phyloP scores from a whole-genome alignment of 768 basidiomycete genomes.

The Rhodotorula diobovata region DNA sequence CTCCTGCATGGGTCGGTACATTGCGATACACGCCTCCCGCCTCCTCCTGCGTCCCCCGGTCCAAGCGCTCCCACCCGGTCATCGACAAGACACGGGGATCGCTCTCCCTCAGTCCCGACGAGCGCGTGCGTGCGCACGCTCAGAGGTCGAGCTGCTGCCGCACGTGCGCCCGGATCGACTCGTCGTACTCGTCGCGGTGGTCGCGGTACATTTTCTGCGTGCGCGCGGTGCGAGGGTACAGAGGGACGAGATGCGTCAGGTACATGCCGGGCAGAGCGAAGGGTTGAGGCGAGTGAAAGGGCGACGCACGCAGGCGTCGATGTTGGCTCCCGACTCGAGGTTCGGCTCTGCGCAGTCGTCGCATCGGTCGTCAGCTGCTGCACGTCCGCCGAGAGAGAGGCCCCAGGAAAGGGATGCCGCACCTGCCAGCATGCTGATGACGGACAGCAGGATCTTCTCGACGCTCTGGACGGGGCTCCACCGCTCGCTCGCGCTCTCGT shows the following conservation, averaged over 20 bases:
- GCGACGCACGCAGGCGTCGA: slow-evolving; percentile 48
- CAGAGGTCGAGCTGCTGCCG: slow-evolving; percentile 68
- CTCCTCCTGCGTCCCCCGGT: too few species aligned
- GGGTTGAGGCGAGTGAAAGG: too few species aligned
- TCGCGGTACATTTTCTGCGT: slow-evolving; percentile 78
- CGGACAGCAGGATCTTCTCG: slow-evolving; percentile 85
- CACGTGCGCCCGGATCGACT: slow-evolving; percentile 74
- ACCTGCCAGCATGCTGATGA: slow-evolving; percentile 87
- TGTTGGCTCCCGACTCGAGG: slow-evolving; percentile 92
- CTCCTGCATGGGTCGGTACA: too few species aligned
- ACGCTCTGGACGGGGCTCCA: slow-evolving; percentile 99
- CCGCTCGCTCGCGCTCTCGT: slow-evolving; percentile 89
- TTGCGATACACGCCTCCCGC: too few species aligned
- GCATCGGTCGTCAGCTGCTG: not conserved
- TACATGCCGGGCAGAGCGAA: not conserved
- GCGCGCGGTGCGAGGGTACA: too few species aligned
- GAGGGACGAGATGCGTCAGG: not conserved
- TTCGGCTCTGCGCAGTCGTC: slow-evolving; percentile 69
- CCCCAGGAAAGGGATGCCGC: not conserved
- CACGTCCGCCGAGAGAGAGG: not conserved
- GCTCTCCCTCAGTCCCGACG: not conserved
- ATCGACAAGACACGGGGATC: too few species aligned
- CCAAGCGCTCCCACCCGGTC: too few species aligned
- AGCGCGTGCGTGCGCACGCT: not conserved
- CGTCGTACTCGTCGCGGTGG: slow-evolving; percentile 80